These are phyloP conservation scores for Penicillium sp. DNA, from an alignment of 2,329 filamentous ascomycete genomes.

Conservation along the genomic window DNA sequence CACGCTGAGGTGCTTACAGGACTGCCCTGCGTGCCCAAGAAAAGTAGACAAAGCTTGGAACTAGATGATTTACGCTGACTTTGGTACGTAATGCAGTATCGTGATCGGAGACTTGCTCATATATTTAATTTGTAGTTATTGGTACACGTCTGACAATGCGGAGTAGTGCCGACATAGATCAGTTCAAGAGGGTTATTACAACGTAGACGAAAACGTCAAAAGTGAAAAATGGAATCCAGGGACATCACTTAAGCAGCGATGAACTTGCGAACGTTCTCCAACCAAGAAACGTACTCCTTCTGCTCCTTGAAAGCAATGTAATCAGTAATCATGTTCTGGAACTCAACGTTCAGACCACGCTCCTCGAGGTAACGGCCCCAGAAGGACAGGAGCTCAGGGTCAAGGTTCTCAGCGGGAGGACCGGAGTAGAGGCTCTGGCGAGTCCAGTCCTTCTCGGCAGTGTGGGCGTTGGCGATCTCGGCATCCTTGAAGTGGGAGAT, in stretches of 20 bases:
- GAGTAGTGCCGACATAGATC: neutral
- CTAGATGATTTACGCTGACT: neutral
- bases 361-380: conserved; percentile 94
- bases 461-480: conserved; percentile 73
- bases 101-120: conserved; percentile 2
- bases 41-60: too few relatives aligned
- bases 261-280: conserved; percentile 82
- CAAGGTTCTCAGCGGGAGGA: conserved; percentile 88
- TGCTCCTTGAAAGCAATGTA: conserved; percentile 99
- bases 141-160: conserved; percentile 5
- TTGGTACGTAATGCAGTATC: neutral
- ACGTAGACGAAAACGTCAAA: neutral
- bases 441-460: conserved; percentile 74
- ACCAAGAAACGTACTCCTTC: conserved; percentile 90
- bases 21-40: too few relatives aligned
- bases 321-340: conserved; percentile 89
- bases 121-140: conserved; percentile 9
- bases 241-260: conserved; percentile 62
- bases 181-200: conserved; percentile 5
- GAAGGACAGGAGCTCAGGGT: conserved; percentile 90
- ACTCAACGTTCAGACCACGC: conserved; percentile 80
- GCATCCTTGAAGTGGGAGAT: conserved; percentile 83
- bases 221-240: neutral
- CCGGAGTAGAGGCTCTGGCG: conserved; percentile 82
- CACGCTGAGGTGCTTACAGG: too few relatives aligned